A percentile compares a stretch with the other conserved stretches of the same genome.
Evolutionary conservation across 345 rosid genomes (phyloP).

Genomic region (Firmiana major): DNA sequence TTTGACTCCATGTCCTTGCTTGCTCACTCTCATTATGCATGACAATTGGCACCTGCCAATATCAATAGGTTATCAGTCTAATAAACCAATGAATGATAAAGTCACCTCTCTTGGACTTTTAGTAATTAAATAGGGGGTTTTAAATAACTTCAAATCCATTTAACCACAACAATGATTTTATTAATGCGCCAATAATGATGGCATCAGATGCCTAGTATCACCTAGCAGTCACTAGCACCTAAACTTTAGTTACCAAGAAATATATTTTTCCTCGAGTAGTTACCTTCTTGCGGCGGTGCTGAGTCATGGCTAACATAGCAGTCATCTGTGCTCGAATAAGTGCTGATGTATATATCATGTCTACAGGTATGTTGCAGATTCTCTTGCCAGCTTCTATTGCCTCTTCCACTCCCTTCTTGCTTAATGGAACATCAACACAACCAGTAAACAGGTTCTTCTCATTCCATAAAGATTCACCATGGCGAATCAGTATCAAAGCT

Average conservation of each 20-base stretch:
- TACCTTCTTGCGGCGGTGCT: constrained; percentile 95
- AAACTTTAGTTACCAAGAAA: neutral
- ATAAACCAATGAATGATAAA: neutral
- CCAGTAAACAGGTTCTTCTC: constrained; percentile 97
- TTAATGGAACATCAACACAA: constrained; percentile 94
- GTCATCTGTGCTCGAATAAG: constrained; percentile 98
- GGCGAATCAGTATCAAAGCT: constrained; percentile 82
- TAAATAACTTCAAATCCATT: neutral
- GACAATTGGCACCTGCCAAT: constrained; percentile 72
- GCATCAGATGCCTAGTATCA: neutral
- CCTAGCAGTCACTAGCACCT: neutral
- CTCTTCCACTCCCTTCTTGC: constrained; percentile 88
- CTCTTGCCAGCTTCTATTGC: constrained; percentile 98
- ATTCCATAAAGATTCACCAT: constrained; percentile 99
- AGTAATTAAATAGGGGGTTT: neutral
- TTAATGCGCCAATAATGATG: neutral
- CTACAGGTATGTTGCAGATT: constrained; percentile 91
- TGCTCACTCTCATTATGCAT: constrained; percentile 74
- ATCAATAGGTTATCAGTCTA: neutral
- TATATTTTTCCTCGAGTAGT: neutral
- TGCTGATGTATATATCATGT: constrained; percentile 85
- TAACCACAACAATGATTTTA: neutral
- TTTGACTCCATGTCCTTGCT: constrained; percentile 82
- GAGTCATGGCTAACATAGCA: constrained; percentile 98
- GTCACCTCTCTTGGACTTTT: neutral